Base-by-base conservation (phyloP, 2,329 filamentous ascomycete genomes). In the Colletotrichum liaoningense region DNA sequence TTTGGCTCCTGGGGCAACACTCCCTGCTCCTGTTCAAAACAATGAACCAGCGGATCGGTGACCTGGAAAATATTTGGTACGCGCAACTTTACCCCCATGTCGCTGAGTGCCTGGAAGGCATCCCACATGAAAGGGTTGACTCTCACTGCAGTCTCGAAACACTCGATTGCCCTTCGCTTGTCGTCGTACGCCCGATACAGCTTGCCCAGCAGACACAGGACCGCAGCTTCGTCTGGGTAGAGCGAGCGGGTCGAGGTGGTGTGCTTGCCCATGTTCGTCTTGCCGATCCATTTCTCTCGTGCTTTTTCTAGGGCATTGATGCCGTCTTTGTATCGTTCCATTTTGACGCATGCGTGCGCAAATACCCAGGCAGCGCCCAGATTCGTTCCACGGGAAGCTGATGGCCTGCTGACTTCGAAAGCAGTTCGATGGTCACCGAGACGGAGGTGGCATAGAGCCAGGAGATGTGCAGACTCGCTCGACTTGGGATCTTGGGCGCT, bases 111-210 rank as follows among this genome's bases (percentile, higher is more conserved):
- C 26, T 93, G 92, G 79, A 98, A 98, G 0, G 96, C 95, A 86
- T 99, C 97, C 97, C 97, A 99, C 90, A 98, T 97, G 83, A 98
- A 96, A 1, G 97, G 95, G 79, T 98, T 99, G 67, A 92, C 83
- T 83, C 95, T 97, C 78, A 99, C 85, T 6, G 95, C 91, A 73
- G 97, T 95, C 77, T 97, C 95, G 80, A 97, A 98, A 81, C 91
- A 95, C 76, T 93, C 90, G 19, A 96, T 91, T 8, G 97, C 95
- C 82, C 94, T 95, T 77, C 93, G 93, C 79, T 93, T 93, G 78
- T 94, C 89, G 77, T 98, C 93, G 78, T 97, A 93, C 2, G 90
- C 94, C 62, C 93, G 91, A 85, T 95, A 96, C 33, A 99, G 86
- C 83, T 97, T 98, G 30, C 95, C 97, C 35, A 98, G 87, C 49